These are phyloP conservation scores for Nigrograna mackinnonii DNA, from an alignment of 2,329 filamentous ascomycete genomes.

Conservation along the genomic window DNA sequence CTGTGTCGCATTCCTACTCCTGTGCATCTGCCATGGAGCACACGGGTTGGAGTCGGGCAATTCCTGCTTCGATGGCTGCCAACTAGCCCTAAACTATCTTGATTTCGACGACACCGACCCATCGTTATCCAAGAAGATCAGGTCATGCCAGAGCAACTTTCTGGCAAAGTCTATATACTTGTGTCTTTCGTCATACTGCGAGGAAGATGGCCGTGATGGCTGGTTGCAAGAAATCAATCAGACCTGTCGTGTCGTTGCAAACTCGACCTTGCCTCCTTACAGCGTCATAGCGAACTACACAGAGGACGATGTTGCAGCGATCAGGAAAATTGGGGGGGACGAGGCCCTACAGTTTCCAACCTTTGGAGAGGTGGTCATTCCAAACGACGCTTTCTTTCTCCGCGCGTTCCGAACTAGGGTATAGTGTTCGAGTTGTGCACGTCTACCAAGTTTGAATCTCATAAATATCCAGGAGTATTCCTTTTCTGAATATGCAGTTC, in stretches of 20 bases:
- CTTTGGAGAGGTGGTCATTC: conserved; percentile 21
- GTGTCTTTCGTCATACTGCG: conserved; percentile 30
- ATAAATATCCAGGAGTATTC: too few species aligned
- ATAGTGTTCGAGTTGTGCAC: conserved; percentile 7
- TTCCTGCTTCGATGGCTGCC: conserved; percentile 33
- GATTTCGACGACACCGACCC: conserved; percentile 35
- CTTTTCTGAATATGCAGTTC: too few species aligned
- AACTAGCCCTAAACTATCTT: conserved; percentile 29
- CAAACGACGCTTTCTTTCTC: conserved; percentile 22
- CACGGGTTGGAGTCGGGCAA: conserved; percentile 19
- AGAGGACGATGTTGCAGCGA: conserved; percentile 13
- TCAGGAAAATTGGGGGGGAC: conserved; percentile 21
- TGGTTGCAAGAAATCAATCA: conserved; percentile 21
- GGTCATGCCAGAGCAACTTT: conserved; percentile 27
- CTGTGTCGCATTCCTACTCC: neutral
- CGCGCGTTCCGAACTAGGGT: conserved; percentile 34
- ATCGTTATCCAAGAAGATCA: conserved; percentile 26
- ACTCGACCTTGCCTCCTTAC: conserved; percentile 26
- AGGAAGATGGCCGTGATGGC: conserved; percentile 11
- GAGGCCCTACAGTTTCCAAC: conserved; percentile 20
- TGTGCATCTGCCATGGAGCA: neutral
- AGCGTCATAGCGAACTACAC: conserved; percentile 26
- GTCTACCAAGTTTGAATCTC: too few species aligned
- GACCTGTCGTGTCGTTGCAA: conserved; percentile 25
- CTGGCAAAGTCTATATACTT: conserved; percentile 31